phyloP scores from a whole-genome alignment of 2,329 filamentous ascomycete genomes.

The Aspergillus pseudoglaucus region DNA sequence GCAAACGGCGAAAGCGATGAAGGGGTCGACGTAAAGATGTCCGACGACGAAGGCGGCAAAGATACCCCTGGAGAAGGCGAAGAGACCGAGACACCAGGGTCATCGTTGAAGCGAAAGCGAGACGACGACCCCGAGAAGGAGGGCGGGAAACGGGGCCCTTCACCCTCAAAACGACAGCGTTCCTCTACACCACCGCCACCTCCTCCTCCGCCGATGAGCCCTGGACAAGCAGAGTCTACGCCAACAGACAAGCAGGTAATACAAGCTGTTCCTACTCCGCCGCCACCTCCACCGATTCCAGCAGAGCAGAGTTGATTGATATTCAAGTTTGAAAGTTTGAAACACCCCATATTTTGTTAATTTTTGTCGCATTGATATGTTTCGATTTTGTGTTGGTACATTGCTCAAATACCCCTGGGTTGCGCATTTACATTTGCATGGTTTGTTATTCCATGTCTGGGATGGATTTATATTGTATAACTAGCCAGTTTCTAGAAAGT shows the following conservation, averaged over 20 bases:
- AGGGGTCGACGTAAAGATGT: slow-evolving; percentile 32
- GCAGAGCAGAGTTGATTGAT: slow-evolving; percentile 11
- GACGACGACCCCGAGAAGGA: slow-evolving; percentile 33
- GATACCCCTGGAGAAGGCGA: slow-evolving; percentile 4
- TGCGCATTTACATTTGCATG: background rate
- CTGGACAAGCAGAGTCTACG: slow-evolving; percentile 10
- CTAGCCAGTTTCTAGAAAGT: too few species aligned
- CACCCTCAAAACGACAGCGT: slow-evolving; percentile 52
- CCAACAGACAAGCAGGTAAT: slow-evolving; percentile 14
- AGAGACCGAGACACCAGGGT: slow-evolving; percentile 1
- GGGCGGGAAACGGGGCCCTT: slow-evolving; percentile 31
- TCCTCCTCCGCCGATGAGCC: slow-evolving; percentile 26
- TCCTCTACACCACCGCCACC: slow-evolving; percentile 34
- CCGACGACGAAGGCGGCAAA: slow-evolving; percentile 33
- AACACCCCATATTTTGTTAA: background rate
- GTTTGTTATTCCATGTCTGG: background rate
- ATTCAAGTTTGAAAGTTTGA: too few species aligned
- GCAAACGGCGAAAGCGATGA: slow-evolving; percentile 14
- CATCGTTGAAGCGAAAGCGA: slow-evolving; percentile 59
- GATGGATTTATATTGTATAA: background rate
- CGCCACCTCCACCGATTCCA: slow-evolving; percentile 27
- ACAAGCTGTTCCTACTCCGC: slow-evolving; percentile 19
- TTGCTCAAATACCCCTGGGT: too few species aligned
- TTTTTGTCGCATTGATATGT: background rate
- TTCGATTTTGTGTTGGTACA: background rate